These are phyloP conservation scores for Domatiomyces catenatus DNA, from an alignment of 2,329 filamentous ascomycete genomes.

Conservation along the genomic window DNA sequence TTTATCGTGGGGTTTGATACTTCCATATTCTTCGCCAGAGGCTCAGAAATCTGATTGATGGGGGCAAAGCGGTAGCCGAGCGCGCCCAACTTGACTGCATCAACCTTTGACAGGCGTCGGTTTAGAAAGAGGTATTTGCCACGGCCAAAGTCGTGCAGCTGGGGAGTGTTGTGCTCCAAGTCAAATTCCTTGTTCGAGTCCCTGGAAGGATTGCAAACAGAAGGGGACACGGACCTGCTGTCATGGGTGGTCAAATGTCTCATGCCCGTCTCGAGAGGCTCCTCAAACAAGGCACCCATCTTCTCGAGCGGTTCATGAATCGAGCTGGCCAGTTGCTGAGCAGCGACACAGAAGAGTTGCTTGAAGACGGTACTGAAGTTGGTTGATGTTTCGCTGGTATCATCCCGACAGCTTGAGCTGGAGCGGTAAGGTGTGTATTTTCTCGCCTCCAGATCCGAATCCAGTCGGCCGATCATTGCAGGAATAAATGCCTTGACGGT, in stretches of 20 bases:
- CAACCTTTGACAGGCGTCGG: conserved; percentile 43
- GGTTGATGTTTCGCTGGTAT: conserved; percentile 26
- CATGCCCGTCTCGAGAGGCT: conserved; percentile 52
- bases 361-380: conserved; percentile 65
- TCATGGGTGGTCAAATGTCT: neutral
- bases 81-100: conserved; percentile 50
- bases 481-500: conserved; percentile 52
- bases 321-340: conserved; percentile 54
- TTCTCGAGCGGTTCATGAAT: conserved; percentile 48
- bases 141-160: conserved; percentile 37
- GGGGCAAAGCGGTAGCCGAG: conserved; percentile 66
- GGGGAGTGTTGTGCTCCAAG: neutral
- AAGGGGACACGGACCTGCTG: neutral
- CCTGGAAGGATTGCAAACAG: conserved; percentile 1
- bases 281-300: conserved; percentile 58
- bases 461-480: conserved; percentile 58
- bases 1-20: conserved; percentile 50
- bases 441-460: conserved; percentile 28
- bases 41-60: conserved; percentile 49
- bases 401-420: conserved; percentile 17
- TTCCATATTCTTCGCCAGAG: conserved; percentile 59
- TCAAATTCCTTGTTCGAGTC: conserved; percentile 24
- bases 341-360: conserved; percentile 69
- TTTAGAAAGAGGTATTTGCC: conserved; percentile 73
- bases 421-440: conserved; percentile 8